A percentile compares a stretch with the other conserved stretches of the same genome.
phyloP scores from a whole-genome alignment of 192 early-diverging fungal species.

The Backusella circina region DNA sequence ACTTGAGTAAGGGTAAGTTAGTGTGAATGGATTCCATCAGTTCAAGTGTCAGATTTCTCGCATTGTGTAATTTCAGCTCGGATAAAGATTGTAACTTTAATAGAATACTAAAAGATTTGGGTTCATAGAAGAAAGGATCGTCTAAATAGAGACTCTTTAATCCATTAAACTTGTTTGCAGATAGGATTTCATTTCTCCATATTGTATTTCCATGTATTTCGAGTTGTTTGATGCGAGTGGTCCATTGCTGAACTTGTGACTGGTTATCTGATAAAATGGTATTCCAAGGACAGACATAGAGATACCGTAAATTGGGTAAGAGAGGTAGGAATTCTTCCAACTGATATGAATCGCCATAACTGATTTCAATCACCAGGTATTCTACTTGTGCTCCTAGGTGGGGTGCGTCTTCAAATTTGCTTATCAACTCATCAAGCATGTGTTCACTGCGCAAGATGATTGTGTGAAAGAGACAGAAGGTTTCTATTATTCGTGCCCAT shows the following conservation, averaged over 20 bases:
- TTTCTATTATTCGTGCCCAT: background rate
- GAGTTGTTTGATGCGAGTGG: background rate
- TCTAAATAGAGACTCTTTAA: background rate
- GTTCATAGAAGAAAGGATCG: background rate
- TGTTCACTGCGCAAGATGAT: background rate
- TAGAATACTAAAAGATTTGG: background rate
- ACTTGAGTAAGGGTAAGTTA: background rate
- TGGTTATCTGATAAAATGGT: background rate
- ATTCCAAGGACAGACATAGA: background rate
- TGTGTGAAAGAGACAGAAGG: background rate
- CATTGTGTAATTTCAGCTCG: background rate
- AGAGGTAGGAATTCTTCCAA: background rate
- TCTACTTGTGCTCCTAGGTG: background rate
- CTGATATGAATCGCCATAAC: background rate
- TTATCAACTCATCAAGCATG: background rate
- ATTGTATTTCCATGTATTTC: background rate
- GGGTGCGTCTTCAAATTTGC: background rate
- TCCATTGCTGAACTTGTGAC: background rate
- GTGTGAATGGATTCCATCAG: background rate
- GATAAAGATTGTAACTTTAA: background rate
- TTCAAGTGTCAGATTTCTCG: background rate
- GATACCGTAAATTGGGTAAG: background rate
- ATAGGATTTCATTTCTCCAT: background rate
- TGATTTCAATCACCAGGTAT: background rate
- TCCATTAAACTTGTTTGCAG: background rate